Conservation (phyloP, 768 basidiomycete genomes). For the Candolleomyces efflorescens region DNA sequence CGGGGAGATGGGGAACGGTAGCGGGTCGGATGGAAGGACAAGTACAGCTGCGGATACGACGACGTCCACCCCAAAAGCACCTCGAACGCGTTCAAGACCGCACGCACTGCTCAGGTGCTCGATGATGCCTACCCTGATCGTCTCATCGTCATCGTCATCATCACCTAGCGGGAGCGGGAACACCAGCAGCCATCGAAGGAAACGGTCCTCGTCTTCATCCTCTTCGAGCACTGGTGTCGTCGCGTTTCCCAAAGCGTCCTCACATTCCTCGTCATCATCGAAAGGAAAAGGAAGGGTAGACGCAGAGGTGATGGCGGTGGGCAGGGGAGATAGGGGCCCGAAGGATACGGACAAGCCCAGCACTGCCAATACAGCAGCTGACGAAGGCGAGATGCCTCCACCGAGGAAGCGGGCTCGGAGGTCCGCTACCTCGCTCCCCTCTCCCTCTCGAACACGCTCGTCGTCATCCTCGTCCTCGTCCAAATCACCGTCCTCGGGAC, state of each 20-base stretch:
- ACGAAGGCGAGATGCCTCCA: neutral
- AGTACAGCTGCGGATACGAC: neutral
- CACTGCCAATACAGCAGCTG: neutral
- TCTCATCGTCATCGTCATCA: neutral
- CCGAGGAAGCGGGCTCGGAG: neutral
- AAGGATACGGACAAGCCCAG: neutral
- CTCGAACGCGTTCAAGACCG: neutral
- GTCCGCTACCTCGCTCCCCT: neutral
- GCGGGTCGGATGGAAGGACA: neutral
- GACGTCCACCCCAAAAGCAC: neutral
- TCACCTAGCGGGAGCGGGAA: neutral
- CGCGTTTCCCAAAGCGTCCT: neutral
- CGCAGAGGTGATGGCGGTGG: neutral
- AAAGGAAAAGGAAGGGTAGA: neutral
- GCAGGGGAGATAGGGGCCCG: neutral
- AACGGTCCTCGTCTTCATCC: neutral
- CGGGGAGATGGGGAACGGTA: neutral
- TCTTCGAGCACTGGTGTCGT: neutral
- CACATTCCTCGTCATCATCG: neutral
- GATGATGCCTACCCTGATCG: neutral
- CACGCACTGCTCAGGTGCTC: neutral
- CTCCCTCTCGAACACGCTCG: neutral
- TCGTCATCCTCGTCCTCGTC: neutral
- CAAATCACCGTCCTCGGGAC: neutral
- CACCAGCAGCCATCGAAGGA: neutral